These are phyloP conservation scores for Solanum acaule DNA, from an alignment of 257 asterid genomes.

Conservation along the genomic window DNA sequence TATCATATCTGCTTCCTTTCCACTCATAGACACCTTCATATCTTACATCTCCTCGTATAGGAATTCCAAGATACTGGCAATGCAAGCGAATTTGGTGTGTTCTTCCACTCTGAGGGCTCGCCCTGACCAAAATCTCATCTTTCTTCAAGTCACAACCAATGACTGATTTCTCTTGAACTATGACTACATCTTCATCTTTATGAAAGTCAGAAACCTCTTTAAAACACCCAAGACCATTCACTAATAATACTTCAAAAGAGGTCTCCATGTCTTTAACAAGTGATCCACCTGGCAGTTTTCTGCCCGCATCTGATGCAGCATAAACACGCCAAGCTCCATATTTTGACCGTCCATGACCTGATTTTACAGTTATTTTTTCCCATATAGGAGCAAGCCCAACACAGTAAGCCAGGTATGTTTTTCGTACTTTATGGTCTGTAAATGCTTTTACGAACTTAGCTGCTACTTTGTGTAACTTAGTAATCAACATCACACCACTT, in stretches of 20 bases:
- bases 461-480: slow-evolving; percentile 84
- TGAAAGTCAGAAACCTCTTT: slow-evolving; percentile 19
- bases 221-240: slow-evolving; percentile 30
- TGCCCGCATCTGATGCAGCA: slow-evolving; percentile 65
- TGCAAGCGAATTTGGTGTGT: slow-evolving; percentile 95
- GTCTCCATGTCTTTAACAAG: slow-evolving; percentile 79
- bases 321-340: slow-evolving; percentile 98
- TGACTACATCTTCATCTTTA: slow-evolving; percentile 13
- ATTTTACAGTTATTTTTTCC: slow-evolving; percentile 40
- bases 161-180: slow-evolving; percentile 50
- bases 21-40: slow-evolving; percentile 87
- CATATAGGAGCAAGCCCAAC: slow-evolving; percentile 57
- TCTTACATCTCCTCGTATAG: slow-evolving; percentile 83
- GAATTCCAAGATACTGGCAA: slow-evolving; percentile 85
- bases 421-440: slow-evolving; percentile 59
- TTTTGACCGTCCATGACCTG: slow-evolving; percentile 92
- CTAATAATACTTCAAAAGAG: slow-evolving; percentile 45
- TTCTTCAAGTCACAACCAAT: slow-evolving; percentile 28
- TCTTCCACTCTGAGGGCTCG: slow-evolving; percentile 77
- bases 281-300: slow-evolving; percentile 81
- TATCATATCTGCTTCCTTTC: slow-evolving; percentile 47
- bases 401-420: slow-evolving; percentile 70
- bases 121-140: slow-evolving; percentile 64
- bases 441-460: slow-evolving; percentile 90
- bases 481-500: slow-evolving; percentile 76